A percentile compares a stretch with the other conserved stretches of the same genome.
Conservation (phyloP, 2,329 filamentous ascomycete genomes). For the Cercospora canescens region DNA sequence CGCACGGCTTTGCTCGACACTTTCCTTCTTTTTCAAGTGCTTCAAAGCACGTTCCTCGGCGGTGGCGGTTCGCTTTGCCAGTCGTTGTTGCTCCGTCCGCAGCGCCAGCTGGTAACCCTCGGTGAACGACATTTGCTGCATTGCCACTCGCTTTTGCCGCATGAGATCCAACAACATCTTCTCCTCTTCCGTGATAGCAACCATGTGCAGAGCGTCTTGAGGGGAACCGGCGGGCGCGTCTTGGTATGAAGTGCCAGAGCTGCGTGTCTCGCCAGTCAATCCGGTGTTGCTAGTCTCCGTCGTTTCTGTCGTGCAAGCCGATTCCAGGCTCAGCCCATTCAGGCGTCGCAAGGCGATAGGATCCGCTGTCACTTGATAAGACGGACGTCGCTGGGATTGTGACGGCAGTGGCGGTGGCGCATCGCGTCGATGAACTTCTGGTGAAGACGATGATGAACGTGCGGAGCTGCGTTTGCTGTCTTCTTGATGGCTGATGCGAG, state of each 20-base stretch:
- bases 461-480: slow-evolving; percentile 13
- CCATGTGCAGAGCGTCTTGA: slow-evolving; percentile 30
- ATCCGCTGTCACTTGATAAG: slow-evolving; percentile 3
- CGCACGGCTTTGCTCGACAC: slow-evolving; percentile 15
- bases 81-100: slow-evolving; percentile 35
- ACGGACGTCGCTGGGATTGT: background rate
- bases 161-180: slow-evolving; percentile 52
- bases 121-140: slow-evolving; percentile 43
- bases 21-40: slow-evolving; percentile 24
- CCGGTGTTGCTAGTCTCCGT: slow-evolving; percentile 8
- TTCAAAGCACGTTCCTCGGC: slow-evolving; percentile 28
- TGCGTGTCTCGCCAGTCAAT: slow-evolving; percentile 10
- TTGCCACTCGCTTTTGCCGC: slow-evolving; percentile 50
- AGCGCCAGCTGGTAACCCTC: slow-evolving; percentile 40
- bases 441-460: slow-evolving; percentile 14
- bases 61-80: slow-evolving; percentile 23
- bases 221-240: slow-evolving; percentile 1
- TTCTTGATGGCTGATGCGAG: slow-evolving; percentile 5
- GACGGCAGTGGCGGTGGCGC: slow-evolving; percentile 1
- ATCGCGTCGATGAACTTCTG: slow-evolving; percentile 6
- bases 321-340: slow-evolving; percentile 20
- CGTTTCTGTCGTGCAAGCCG: slow-evolving; percentile 6
- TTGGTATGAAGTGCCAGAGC: slow-evolving; percentile 8
- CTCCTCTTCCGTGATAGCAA: slow-evolving; percentile 53
- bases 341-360: slow-evolving; percentile 17